phyloP scores from a whole-genome alignment of 1,284 basidiomycete genomes.

The Pascua guehoae region DNA sequence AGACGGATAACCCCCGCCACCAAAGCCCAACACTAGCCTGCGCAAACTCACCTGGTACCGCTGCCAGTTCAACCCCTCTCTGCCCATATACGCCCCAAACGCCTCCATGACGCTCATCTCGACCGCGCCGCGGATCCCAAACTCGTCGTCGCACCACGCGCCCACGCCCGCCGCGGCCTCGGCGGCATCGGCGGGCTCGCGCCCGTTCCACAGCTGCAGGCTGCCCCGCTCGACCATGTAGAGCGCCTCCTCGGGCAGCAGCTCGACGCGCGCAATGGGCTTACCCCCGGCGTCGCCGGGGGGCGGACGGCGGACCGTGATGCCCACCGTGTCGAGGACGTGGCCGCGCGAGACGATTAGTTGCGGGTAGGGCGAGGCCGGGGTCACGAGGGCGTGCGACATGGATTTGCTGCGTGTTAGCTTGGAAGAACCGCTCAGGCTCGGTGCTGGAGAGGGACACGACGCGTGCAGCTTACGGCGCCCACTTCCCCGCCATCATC shows the following conservation, averaged over 20 bases:
- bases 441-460: too few relatives aligned
- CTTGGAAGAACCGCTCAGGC: too few relatives aligned
- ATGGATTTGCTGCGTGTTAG: constrained; percentile 41
- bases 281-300: constrained; percentile 56
- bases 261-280: constrained; percentile 55
- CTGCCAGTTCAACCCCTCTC: constrained; percentile 71
- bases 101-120: constrained; percentile 93
- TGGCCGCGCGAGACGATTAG: constrained; percentile 70
- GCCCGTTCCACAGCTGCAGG: constrained; percentile 70
- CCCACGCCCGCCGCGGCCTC: constrained; percentile 24
- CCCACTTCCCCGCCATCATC: too few relatives aligned
- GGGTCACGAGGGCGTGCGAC: constrained; percentile 45
- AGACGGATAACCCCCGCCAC: too few relatives aligned
- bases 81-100: constrained; percentile 75
- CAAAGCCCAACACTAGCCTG: not conserved
- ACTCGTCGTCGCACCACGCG: constrained; percentile 50
- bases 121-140: constrained; percentile 76
- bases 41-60: constrained; percentile 69
- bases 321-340: constrained; percentile 72
- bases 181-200: constrained; percentile 19
- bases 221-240: constrained; percentile 88
- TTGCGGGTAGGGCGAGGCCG: constrained; percentile 50
- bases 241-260: constrained; percentile 89
- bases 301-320: constrained; percentile 55
- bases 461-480: too few relatives aligned